A percentile compares a stretch with the other conserved stretches of the same genome.
These are phyloP conservation scores for Leccinum aurantiacum DNA, from an alignment of 768 basidiomycete genomes.

Conservation along the genomic window DNA sequence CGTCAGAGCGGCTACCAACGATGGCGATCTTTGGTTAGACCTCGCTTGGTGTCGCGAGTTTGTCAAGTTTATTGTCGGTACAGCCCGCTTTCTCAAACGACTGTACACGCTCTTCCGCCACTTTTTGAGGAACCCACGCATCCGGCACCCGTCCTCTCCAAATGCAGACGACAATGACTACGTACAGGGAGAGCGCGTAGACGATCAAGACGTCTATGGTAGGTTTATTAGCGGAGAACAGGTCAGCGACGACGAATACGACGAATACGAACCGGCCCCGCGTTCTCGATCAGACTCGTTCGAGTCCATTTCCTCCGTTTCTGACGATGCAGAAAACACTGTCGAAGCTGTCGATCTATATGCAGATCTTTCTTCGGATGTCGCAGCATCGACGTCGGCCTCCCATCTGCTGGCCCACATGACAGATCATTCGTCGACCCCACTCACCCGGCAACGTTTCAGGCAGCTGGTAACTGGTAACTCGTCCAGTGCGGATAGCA, in stretches of 20 bases:
- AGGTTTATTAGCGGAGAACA: slow-evolving; percentile 62
- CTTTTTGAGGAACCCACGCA: slow-evolving; percentile 19
- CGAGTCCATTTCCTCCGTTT: slow-evolving; percentile 27
- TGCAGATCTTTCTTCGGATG: slow-evolving; percentile 48
- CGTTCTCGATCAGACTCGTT: slow-evolving; percentile 22
- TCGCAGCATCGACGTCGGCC: slow-evolving; percentile 35
- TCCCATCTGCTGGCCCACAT: slow-evolving; percentile 58
- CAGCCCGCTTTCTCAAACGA: slow-evolving; percentile 29
- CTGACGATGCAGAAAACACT: slow-evolving; percentile 34
- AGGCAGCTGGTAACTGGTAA: slow-evolving; percentile 34
- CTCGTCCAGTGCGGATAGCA: slow-evolving; percentile 13
- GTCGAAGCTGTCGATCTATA: slow-evolving; percentile 50
- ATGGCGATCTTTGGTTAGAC: slow-evolving; percentile 41
- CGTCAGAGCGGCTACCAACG: slow-evolving; percentile 36
- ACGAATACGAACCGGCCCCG: slow-evolving; percentile 33
- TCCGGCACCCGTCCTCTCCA: slow-evolving; percentile 5
- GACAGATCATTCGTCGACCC: slow-evolving; percentile 41
- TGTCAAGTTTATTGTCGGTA: slow-evolving; percentile 32
- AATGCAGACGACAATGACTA: slow-evolving; percentile 12
- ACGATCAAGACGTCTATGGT: slow-evolving; percentile 46
- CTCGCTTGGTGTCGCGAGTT: slow-evolving; percentile 42
- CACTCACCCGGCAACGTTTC: slow-evolving; percentile 51
- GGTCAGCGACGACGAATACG: slow-evolving; percentile 50
- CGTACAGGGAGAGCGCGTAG: slow-evolving; percentile 16
- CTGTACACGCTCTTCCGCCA: slow-evolving; percentile 17